Evolutionary conservation across 2,329 filamentous ascomycete genomes (phyloP).

Genomic region (Pezicula neosporulosa): DNA sequence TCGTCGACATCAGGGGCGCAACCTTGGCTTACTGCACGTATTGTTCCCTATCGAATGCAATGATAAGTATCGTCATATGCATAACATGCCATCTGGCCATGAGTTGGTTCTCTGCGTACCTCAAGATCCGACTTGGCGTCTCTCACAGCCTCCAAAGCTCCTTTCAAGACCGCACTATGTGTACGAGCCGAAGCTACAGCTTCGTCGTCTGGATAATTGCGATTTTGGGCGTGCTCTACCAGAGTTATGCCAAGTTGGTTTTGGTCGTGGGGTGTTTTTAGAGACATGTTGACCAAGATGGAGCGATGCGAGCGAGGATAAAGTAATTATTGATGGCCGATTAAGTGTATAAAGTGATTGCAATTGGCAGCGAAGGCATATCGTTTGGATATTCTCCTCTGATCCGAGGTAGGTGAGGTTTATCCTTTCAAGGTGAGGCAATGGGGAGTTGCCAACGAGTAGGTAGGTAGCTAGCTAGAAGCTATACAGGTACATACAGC

Average conservation of each 20-base stretch:
- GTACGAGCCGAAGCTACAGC: slow-evolving; percentile 29
- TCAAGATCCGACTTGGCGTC: slow-evolving; percentile 42
- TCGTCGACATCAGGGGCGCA: slow-evolving; percentile 76
- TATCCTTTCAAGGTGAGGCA: no score
- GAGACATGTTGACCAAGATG: slow-evolving; percentile 18
- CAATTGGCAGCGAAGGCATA: no score
- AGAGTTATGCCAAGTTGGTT: slow-evolving; percentile 51
- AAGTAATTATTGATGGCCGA: no score
- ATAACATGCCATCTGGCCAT: slow-evolving; percentile 4
- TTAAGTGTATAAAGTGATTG: no score
- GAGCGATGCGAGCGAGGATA: no score
- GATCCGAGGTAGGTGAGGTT: no score
- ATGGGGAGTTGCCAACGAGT: no score
- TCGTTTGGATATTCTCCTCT: no score
- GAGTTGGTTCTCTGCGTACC: slow-evolving; percentile 26
- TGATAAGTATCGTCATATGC: neutral
- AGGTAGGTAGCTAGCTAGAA: no score
- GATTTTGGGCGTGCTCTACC: slow-evolving; percentile 55
- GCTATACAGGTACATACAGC: no score
- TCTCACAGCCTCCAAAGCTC: slow-evolving; percentile 38
- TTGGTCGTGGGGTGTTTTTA: slow-evolving; percentile 2
- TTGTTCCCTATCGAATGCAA: slow-evolving; percentile 42
- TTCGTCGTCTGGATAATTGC: slow-evolving; percentile 44
- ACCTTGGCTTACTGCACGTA: slow-evolving; percentile 72
- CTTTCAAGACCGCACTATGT: slow-evolving; percentile 30